Conservation (phyloP, 2,329 filamentous ascomycete genomes). For the Verticillium dahliae region DNA sequence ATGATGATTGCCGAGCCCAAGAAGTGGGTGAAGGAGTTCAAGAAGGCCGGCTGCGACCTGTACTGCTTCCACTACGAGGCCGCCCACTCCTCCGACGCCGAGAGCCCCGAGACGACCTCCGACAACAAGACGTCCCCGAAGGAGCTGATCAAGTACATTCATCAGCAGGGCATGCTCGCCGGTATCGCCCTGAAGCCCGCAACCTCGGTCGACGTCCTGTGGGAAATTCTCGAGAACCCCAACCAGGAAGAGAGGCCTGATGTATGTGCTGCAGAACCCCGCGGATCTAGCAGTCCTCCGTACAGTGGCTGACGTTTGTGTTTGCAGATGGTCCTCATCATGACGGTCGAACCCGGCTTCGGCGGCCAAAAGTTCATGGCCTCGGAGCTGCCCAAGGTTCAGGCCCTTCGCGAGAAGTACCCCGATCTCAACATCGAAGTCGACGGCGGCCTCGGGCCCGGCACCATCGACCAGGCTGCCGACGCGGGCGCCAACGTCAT, state of each 20-base stretch:
- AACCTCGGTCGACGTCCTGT: slow-evolving; percentile 85
- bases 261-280: slow-evolving; percentile 47
- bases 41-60: slow-evolving; percentile 90
- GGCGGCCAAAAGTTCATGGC: slow-evolving; percentile 99
- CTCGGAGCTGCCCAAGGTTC: slow-evolving; percentile 88
- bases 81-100: slow-evolving; percentile 80
- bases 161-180: slow-evolving; percentile 79
- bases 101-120: slow-evolving; percentile 63
- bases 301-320: background rate
- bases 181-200: slow-evolving; percentile 94
- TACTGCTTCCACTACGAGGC: slow-evolving; percentile 99
- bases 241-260: slow-evolving; percentile 76
- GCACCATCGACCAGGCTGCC: slow-evolving; percentile 88
- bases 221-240: slow-evolving; percentile 73
- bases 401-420: slow-evolving; percentile 74
- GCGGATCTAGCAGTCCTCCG: background rate
- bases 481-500: slow-evolving; percentile 97
- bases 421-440: slow-evolving; percentile 96
- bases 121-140: slow-evolving; percentile 72
- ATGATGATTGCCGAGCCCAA: slow-evolving; percentile 99
- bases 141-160: slow-evolving; percentile 85
- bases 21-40: slow-evolving; percentile 96
- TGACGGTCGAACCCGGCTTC: slow-evolving; percentile 97
- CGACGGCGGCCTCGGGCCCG: slow-evolving; percentile 81
- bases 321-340: slow-evolving; percentile 87